Evolutionary conservation across 257 asterid genomes (phyloP).

Genomic region (Plantago major): DNA sequence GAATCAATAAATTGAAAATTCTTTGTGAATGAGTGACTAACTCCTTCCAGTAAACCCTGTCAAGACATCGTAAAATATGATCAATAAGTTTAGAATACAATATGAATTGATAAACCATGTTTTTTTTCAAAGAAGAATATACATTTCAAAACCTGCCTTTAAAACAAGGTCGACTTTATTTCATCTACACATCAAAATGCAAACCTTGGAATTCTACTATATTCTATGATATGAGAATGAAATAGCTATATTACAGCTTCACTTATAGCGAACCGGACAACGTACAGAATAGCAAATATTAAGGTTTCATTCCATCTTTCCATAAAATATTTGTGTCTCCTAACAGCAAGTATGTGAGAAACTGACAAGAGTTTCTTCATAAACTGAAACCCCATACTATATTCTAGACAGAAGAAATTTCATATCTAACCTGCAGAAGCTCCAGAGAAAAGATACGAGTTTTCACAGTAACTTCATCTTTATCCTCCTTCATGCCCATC

Average conservation of each 20-base stretch:
- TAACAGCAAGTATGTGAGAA: background rate
- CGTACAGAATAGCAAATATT: slow-evolving; percentile 9
- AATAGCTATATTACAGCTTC: slow-evolving; percentile 5
- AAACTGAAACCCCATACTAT: slow-evolving; percentile 20
- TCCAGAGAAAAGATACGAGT: slow-evolving; percentile 93
- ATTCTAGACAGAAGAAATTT: slow-evolving; percentile 18
- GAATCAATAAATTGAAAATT: slow-evolving; percentile 80
- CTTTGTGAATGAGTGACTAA: slow-evolving; percentile 69
- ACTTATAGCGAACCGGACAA: slow-evolving; percentile 11
- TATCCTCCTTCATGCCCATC: slow-evolving; percentile 99
- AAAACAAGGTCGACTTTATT: background rate
- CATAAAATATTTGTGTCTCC: slow-evolving; percentile 4
- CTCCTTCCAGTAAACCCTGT: slow-evolving; percentile 92
- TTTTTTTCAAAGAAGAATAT: background rate
- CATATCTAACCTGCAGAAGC: slow-evolving; percentile 81
- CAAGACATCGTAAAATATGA: background rate
- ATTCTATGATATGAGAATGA: slow-evolving; percentile 3
- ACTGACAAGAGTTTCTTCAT: slow-evolving; percentile 15
- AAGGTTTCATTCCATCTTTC: slow-evolving; percentile 12
- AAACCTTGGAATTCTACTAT: background rate
- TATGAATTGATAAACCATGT: background rate
- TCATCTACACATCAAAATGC: slow-evolving; percentile 1
- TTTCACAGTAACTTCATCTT: slow-evolving; percentile 78
- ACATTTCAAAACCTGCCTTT: background rate
- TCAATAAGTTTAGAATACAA: background rate